Evolutionary conservation across 2,329 filamentous ascomycete genomes (phyloP).

Genomic region (Penicillium capsulatum): DNA sequence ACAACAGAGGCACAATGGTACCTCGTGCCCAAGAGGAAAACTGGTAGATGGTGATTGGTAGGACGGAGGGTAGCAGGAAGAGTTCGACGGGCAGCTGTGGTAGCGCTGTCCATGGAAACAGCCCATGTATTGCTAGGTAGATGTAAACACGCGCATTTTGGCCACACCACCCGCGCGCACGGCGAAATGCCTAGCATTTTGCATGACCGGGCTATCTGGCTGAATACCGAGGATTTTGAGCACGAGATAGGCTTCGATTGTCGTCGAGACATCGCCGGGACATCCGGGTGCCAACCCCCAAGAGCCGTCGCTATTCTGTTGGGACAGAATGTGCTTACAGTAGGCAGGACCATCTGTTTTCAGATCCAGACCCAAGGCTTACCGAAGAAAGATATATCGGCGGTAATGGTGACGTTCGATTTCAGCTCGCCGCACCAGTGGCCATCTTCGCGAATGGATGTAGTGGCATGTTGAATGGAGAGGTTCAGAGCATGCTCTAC

Average conservation of each 20-base stretch:
- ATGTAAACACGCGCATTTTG: slow-evolving; percentile 31
- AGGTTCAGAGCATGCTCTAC: too few relatives aligned
- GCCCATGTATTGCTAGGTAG: slow-evolving; percentile 32
- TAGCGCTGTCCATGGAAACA: slow-evolving; percentile 33
- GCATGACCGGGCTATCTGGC: slow-evolving; percentile 8
- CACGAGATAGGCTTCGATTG: slow-evolving; percentile 34
- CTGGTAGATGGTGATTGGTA: slow-evolving; percentile 32
- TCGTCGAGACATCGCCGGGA: slow-evolving; percentile 25
- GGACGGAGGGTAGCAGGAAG: slow-evolving; percentile 27
- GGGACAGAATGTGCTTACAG: slow-evolving; percentile 12
- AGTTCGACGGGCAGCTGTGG: slow-evolving; percentile 34
- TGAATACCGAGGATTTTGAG: slow-evolving; percentile 30
- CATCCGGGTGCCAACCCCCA: slow-evolving; percentile 27
- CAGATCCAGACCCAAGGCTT: slow-evolving; percentile 22
- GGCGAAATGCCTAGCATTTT: slow-evolving; percentile 23
- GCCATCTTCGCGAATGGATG: too few relatives aligned
- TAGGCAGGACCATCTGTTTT: slow-evolving; percentile 8
- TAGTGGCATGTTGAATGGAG: too few relatives aligned
- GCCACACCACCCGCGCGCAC: slow-evolving; percentile 27
- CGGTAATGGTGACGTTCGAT: slow-evolving; percentile 12
- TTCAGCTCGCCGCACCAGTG: slow-evolving; percentile 2
- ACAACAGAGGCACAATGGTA: too few relatives aligned
- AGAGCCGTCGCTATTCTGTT: slow-evolving; percentile 30
- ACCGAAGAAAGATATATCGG: slow-evolving; percentile 28
- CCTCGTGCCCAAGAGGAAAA: slow-evolving; percentile 22